phyloP scores from a whole-genome alignment of 176 grass and related monocot species.

The Phoenix dactylifera region DNA sequence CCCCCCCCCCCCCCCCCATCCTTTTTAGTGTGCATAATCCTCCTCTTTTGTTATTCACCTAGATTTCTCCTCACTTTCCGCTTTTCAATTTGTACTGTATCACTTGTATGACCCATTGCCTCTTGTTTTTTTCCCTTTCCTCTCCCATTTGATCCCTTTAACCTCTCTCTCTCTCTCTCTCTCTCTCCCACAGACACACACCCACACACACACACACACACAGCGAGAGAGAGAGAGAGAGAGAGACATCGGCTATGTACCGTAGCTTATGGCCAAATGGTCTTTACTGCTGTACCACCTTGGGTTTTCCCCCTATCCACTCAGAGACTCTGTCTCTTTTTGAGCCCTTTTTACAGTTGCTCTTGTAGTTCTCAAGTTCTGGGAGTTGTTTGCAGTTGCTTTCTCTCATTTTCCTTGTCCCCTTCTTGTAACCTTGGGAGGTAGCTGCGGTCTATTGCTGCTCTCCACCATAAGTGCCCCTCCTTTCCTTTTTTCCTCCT shows the following conservation, averaged over 20 bases:
- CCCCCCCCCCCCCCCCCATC: too few relatives aligned
- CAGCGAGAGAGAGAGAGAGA: too few relatives aligned
- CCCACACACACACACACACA: too few relatives aligned
- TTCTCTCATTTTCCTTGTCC: constrained; percentile 63
- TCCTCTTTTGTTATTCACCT: too few relatives aligned
- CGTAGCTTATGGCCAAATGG: constrained; percentile 1
- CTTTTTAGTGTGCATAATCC: too few relatives aligned
- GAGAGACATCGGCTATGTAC: too few relatives aligned
- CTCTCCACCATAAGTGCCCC: too few relatives aligned
- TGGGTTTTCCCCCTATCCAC: background rate
- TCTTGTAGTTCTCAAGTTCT: constrained; percentile 1
- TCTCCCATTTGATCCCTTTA: too few relatives aligned
- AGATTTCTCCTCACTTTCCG: too few relatives aligned
- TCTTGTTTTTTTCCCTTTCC: too few relatives aligned
- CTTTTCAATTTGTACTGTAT: too few relatives aligned
- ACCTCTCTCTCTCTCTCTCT: background rate
- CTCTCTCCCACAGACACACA: background rate
- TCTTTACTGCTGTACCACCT: constrained; percentile 6
- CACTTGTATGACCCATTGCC: too few relatives aligned
- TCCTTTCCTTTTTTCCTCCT: constrained; percentile 11
- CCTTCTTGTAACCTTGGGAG: constrained; percentile 38
- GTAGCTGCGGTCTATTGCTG: constrained; percentile 36
- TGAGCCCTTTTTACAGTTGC: constrained; percentile 2
- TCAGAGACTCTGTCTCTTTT: background rate
- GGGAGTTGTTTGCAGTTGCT: constrained; percentile 20